A percentile compares a stretch with the other conserved stretches of the same genome.
phyloP scores from a whole-genome alignment of 192 early-diverging fungal species.

The Fimicolochytrium jonesii region DNA sequence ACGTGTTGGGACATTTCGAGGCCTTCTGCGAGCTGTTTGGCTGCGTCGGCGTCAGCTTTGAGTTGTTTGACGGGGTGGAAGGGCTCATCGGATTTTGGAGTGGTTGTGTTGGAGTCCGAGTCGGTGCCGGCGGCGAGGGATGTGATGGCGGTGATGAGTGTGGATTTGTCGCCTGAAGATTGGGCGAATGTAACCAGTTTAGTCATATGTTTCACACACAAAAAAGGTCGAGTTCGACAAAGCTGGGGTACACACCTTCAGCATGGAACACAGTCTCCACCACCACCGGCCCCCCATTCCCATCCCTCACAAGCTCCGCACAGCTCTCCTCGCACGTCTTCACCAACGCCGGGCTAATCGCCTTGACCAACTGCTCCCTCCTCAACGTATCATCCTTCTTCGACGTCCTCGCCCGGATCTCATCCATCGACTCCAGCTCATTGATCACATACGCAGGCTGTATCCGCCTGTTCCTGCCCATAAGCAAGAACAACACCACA shows the following conservation, averaged over 20 bases:
- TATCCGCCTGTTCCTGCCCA: conserved; percentile 70
- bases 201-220: no score
- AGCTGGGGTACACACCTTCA: conserved; percentile 25
- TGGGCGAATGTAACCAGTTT: not conserved
- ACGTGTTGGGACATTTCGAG: conserved; percentile 35
- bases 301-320: conserved; percentile 56
- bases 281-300: conserved; percentile 66
- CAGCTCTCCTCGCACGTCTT: conserved; percentile 50
- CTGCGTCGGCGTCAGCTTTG: conserved; percentile 36
- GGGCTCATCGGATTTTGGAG: conserved; percentile 25
- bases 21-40: conserved; percentile 36
- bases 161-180: conserved; percentile 23
- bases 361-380: conserved; percentile 63
- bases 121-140: conserved; percentile 10
- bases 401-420: conserved; percentile 57
- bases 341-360: conserved; percentile 59
- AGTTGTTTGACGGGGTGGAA: conserved; percentile 58
- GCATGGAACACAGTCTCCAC: conserved; percentile 29
- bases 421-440: conserved; percentile 65
- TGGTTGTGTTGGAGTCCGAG: not conserved
- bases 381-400: conserved; percentile 79
- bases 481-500: conserved; percentile 76
- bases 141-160: conserved; percentile 25
- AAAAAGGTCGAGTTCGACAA: no score
- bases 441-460: conserved; percentile 67